phyloP scores from a whole-genome alignment of 192 early-diverging fungal genomes.

The Backusella australiensis region DNA sequence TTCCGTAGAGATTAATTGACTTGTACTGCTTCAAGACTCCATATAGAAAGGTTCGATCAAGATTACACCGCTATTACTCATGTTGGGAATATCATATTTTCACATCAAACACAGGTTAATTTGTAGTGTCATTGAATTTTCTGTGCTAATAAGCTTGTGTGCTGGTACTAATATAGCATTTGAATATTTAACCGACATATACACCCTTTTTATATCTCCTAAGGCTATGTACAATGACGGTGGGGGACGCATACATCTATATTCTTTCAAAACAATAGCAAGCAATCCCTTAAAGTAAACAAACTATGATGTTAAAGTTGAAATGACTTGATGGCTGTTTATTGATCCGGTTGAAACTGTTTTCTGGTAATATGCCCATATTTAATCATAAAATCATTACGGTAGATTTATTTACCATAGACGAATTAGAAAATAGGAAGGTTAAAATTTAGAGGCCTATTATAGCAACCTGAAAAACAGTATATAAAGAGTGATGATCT shows the following conservation, averaged over 20 bases:
- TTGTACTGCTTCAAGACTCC: not conserved
- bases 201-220: not conserved
- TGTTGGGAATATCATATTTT: not conserved
- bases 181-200: conserved; percentile 3
- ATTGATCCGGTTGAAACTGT: not conserved
- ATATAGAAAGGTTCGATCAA: not conserved
- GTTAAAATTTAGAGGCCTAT: not conserved
- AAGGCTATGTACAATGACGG: not conserved
- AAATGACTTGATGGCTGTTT: not conserved
- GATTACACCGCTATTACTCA: not conserved
- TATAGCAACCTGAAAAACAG: not conserved
- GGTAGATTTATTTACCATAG: not conserved
- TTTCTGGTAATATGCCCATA: conserved; percentile 1
- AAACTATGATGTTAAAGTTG: not conserved
- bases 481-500: not conserved
- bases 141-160: not conserved
- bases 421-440: not conserved
- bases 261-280: not conserved
- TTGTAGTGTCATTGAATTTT: not conserved
- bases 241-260: not conserved
- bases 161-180: not conserved
- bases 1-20: not conserved
- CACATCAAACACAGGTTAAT: not conserved
- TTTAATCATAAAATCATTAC: not conserved
- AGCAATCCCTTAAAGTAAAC: not conserved